Conservation (phyloP, 148 eudicot species). For the Hydrangea macrophylla region DNA sequence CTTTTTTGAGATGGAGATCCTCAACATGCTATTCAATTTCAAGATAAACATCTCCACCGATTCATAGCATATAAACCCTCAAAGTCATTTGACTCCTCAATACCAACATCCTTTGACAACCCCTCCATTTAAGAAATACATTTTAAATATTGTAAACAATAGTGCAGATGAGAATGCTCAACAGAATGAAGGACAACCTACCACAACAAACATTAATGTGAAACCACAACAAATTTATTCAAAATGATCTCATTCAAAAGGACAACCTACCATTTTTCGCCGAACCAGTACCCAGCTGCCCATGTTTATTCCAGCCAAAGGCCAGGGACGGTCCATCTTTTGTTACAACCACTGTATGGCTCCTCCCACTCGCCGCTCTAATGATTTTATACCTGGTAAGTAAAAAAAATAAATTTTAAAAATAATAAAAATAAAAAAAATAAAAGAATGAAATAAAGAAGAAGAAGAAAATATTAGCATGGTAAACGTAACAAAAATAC, state of each 20-base stretch:
- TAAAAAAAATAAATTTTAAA: not conserved
- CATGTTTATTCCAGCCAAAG: slow-evolving; percentile 99
- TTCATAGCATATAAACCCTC: not conserved
- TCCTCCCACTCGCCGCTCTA: slow-evolving; percentile 68
- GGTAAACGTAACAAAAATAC: too few species aligned
- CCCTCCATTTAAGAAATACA: not conserved
- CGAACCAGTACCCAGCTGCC: slow-evolving; percentile 93
- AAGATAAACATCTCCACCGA: not conserved
- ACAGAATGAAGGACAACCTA: not conserved
- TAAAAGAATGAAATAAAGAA: not conserved
- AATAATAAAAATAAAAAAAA: not conserved
- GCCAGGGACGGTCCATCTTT: slow-evolving; percentile 73
- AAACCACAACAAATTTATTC: not conserved
- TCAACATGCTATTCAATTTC: not conserved
- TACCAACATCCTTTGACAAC: too few species aligned
- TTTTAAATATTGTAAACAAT: not conserved
- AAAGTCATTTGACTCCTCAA: not conserved
- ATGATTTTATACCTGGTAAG: slow-evolving; percentile 66
- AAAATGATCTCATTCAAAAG: not conserved
- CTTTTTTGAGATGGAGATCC: not conserved
- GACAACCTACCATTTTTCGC: slow-evolving; percentile 59
- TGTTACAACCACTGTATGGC: slow-evolving; percentile 81
- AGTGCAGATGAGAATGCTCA: not conserved
- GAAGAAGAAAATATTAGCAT: not conserved
- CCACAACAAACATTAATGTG: not conserved